phyloP scores from a whole-genome alignment of 805 yeast species.

The Blastobotrys robertii region DNA sequence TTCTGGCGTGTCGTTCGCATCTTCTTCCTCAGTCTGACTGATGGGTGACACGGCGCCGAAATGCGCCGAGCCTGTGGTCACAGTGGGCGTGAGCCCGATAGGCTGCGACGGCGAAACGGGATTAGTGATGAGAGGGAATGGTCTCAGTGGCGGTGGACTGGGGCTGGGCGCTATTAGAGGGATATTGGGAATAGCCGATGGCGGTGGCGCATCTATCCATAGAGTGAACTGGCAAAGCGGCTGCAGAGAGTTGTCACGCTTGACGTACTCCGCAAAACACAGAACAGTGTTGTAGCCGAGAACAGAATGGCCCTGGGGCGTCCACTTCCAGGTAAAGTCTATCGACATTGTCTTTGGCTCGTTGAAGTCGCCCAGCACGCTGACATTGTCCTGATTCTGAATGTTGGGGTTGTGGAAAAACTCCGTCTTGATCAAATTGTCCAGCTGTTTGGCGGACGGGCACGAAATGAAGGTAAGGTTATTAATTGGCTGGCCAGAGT shows the following conservation, averaged over 20 bases:
- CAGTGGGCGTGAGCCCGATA: not conserved
- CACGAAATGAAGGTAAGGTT: slow-evolving; percentile 28
- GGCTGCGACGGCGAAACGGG: not conserved
- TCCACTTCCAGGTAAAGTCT: slow-evolving; percentile 28
- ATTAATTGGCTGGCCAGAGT: slow-evolving; percentile 9
- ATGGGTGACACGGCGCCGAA: not conserved
- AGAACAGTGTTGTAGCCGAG: slow-evolving; percentile 18
- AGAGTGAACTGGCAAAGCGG: slow-evolving; percentile 26
- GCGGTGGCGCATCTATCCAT: slow-evolving; percentile 23
- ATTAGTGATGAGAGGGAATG: not conserved
- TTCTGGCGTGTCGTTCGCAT: slow-evolving; percentile 2
- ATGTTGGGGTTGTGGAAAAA: slow-evolving; percentile 29
- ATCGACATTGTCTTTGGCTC: not conserved
- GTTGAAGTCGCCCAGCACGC: slow-evolving; percentile 27
- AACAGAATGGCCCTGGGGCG: slow-evolving; percentile 20
- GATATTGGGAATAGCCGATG: not conserved
- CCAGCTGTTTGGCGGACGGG: slow-evolving; percentile 19
- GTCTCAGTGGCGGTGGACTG: slow-evolving; percentile 1
- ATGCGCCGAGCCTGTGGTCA: not conserved
- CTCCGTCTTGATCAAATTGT: slow-evolving; percentile 26
- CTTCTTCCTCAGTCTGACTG: not conserved
- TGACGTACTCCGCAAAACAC: slow-evolving; percentile 33
- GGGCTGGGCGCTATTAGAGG: slow-evolving; percentile 4
- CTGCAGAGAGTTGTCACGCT: slow-evolving; percentile 24
- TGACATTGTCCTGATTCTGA: slow-evolving; percentile 30